A percentile compares a stretch with the other conserved stretches of the same genome.
Conservation (phyloP, 2,329 filamentous ascomycete species). For the Fusarium palustre region DNA sequence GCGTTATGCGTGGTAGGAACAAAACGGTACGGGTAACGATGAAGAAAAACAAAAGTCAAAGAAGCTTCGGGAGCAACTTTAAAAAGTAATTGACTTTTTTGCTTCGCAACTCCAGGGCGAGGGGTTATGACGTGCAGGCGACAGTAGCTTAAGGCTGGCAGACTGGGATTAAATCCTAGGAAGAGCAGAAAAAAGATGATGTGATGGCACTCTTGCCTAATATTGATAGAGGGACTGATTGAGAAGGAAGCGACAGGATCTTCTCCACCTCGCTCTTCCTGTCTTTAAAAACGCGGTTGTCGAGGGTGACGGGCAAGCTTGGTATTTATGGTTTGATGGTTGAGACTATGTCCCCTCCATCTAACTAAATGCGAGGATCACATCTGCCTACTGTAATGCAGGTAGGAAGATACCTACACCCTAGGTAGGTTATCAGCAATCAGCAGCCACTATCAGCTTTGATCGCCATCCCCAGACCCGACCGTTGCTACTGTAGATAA, state of each 20-base stretch:
- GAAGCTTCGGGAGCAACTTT: conserved; percentile 9
- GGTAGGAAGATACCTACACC: neutral
- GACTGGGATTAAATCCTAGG: conserved; percentile 26
- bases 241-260: conserved; percentile 18
- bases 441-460: conserved; percentile 34
- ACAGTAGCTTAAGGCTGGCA: conserved; percentile 19
- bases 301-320: conserved; percentile 34
- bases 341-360: conserved; percentile 2
- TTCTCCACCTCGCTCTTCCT: conserved; percentile 35
- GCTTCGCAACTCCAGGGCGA: neutral
- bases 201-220: conserved; percentile 21
- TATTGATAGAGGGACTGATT: neutral
- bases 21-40: neutral
- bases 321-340: conserved; percentile 38
- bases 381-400: neutral
- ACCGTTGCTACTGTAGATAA: conserved; percentile 39
- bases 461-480: conserved; percentile 40
- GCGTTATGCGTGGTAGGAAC: neutral
- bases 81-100: conserved; percentile 13
- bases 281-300: conserved; percentile 16
- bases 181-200: conserved; percentile 2
- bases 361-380: neutral
- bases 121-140: conserved; percentile 41
- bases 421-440: conserved; percentile 29
- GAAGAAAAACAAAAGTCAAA: conserved; percentile 4